These are phyloP conservation scores for Solanum pimpinellifolium DNA, from an alignment of 257 asterid species.

Conservation along the genomic window DNA sequence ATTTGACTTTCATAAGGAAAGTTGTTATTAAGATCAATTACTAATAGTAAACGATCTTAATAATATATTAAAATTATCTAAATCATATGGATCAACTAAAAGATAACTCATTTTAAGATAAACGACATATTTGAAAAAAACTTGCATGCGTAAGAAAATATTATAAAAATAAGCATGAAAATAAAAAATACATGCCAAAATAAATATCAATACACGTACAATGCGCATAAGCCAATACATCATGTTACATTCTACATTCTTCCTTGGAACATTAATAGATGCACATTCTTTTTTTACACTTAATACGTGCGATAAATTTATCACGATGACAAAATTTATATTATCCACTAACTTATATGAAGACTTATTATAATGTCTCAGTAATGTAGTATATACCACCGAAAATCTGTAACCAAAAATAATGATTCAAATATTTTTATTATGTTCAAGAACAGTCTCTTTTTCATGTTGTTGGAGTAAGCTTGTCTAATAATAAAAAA, in stretches of 20 bases:
- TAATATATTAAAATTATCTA: too few species aligned
- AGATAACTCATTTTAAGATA: too few species aligned
- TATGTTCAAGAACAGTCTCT: neutral
- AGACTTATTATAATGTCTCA: conserved; percentile 29
- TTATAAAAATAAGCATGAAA: too few species aligned
- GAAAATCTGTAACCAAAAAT: conserved; percentile 30
- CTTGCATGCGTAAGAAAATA: too few species aligned
- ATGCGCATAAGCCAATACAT: conserved; percentile 12
- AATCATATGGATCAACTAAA: too few species aligned
- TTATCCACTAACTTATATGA: conserved; percentile 12
- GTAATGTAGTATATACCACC: conserved; percentile 23
- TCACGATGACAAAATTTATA: conserved; percentile 24
- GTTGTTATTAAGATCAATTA: too few species aligned
- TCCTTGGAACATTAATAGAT: conserved; percentile 24
- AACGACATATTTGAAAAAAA: too few species aligned
- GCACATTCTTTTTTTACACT: conserved; percentile 15
- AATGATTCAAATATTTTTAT: conserved; percentile 33
- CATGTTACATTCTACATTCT: conserved; percentile 34
- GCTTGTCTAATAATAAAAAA: conserved; percentile 14
- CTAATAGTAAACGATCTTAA: neutral
- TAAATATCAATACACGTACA: neutral
- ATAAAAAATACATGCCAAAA: too few species aligned
- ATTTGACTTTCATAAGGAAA: neutral
- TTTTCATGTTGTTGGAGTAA: conserved; percentile 37
- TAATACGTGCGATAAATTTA: conserved; percentile 20